Percentiles rank a stretch among this genome's conserved stretches.
Evolutionary conservation across 805 yeast genomes (phyloP).

Genomic region (Candida coleopterorum): DNA sequence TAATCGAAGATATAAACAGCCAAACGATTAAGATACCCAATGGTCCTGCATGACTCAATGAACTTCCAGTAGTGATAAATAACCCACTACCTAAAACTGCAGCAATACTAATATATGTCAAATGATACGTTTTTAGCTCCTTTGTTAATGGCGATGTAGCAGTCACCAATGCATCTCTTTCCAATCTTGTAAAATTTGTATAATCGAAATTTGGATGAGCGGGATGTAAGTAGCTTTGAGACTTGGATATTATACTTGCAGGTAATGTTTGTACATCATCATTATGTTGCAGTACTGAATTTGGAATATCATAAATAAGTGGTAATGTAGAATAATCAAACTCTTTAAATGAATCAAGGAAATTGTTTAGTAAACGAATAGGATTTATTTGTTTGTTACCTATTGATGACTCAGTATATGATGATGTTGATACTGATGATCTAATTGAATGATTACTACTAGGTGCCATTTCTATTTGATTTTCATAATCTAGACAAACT

Average conservation of each 20-base stretch:
- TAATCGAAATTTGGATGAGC: constrained; percentile 25
- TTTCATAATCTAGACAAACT: no score
- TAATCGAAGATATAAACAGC: constrained; percentile 47
- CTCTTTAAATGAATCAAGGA: constrained; percentile 22
- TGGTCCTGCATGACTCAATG: constrained; percentile 66
- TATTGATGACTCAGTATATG: background rate
- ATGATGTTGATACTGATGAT: background rate
- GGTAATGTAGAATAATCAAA: constrained; percentile 21
- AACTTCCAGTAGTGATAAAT: constrained; percentile 67
- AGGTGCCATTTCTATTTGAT: no score
- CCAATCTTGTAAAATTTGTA: constrained; percentile 20
- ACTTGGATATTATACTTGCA: background rate
- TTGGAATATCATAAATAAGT: constrained; percentile 8
- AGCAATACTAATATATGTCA: constrained; percentile 79
- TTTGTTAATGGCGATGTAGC: constrained; percentile 47
- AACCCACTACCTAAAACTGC: constrained; percentile 84
- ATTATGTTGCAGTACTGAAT: background rate
- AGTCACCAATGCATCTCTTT: constrained; percentile 34
- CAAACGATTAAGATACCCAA: constrained; percentile 59
- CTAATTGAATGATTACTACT: background rate
- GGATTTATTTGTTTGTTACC: background rate
- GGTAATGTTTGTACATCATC: background rate
- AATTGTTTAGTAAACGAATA: constrained; percentile 5
- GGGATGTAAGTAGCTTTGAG: constrained; percentile 13
- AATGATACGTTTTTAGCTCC: constrained; percentile 56